Conservation (phyloP, 192 early-diverging fungal genomes). For the Backusella sp. region DNA sequence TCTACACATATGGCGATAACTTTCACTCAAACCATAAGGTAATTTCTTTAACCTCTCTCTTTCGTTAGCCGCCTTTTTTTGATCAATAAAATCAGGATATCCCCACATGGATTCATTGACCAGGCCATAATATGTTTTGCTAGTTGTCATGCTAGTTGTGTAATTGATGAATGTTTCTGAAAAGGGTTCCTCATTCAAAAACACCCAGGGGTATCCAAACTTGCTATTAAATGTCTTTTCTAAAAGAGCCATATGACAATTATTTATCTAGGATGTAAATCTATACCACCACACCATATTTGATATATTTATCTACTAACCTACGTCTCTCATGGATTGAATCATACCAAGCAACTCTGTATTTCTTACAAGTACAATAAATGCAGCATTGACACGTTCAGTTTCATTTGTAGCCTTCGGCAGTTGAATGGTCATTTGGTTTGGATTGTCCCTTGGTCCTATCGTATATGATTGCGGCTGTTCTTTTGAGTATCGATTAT, state of each 20-base stretch:
- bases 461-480: constrained; percentile 13
- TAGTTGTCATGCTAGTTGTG: constrained; percentile 43
- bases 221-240: constrained; percentile 72
- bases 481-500: neutral
- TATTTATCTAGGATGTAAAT: neutral
- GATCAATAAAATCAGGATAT: constrained; percentile 71
- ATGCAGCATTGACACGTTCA: constrained; percentile 17
- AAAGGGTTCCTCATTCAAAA: constrained; percentile 79
- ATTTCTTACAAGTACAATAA: constrained; percentile 66
- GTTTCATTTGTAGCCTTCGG: constrained; percentile 16
- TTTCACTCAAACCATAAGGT: constrained; percentile 66
- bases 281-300: neutral
- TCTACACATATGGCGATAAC: constrained; percentile 88
- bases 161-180: constrained; percentile 64
- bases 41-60: constrained; percentile 48
- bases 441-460: constrained; percentile 10
- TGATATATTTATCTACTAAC: constrained; percentile 5
- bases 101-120: constrained; percentile 73
- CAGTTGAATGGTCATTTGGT: constrained; percentile 10
- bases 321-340: constrained; percentile 62
- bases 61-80: constrained; percentile 53
- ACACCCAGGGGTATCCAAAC: constrained; percentile 82
- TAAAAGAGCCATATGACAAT: neutral
- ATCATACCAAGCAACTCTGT: constrained; percentile 59
- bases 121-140: constrained; percentile 64